Conservation (phyloP, 2,329 filamentous ascomycete species). For the Ceratocystis destructans region DNA sequence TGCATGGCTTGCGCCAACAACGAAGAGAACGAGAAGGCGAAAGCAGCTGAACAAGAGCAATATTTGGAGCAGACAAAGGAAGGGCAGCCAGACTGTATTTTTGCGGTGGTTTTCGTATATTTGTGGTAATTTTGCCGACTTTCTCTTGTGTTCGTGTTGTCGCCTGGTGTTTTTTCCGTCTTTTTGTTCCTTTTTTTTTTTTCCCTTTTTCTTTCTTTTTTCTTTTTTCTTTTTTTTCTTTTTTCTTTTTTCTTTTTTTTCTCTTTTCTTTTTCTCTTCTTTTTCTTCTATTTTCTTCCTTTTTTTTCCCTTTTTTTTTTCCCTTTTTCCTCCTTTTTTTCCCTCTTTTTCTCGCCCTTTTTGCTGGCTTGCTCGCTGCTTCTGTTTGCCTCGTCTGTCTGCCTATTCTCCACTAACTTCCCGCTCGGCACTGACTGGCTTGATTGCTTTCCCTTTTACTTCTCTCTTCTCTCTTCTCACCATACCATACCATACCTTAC, state of each 20-base stretch:
- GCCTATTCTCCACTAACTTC: background rate
- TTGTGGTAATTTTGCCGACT: no score
- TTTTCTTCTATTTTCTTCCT: background rate
- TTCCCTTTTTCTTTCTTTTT: background rate
- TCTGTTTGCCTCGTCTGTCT: background rate
- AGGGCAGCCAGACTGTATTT: no score
- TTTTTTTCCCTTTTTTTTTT: background rate
- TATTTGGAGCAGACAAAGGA: no score
- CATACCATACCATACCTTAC: no score
- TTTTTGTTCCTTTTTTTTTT: slow-evolving; percentile 8
- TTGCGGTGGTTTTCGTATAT: no score
- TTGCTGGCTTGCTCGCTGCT: background rate
- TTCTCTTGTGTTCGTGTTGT: no score
- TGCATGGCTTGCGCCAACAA: no score
- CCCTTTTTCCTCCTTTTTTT: background rate
- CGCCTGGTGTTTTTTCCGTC: background rate
- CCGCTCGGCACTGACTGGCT: no score
- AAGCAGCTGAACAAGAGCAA: no score
- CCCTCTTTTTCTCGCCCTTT: background rate
- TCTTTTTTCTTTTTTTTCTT: slow-evolving; percentile 1
- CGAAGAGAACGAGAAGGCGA: no score
- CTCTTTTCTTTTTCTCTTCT: no score
- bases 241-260: background rate
- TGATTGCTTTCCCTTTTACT: slow-evolving; percentile 10
- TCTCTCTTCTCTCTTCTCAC: slow-evolving; percentile 13